Conservation (phyloP, 176 grass and related monocot species). For the barley (Hordeum vulgare) region MorexV3_pseudomolecules_assembly NC_058523.1:439413823-439414322, state of each 20-base stretch:
- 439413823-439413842: conserved; percentile 50
- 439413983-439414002: conserved; percentile 24
- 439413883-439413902: conserved; percentile 46
- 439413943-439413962: conserved; percentile 53
- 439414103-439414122: conserved; percentile 9
- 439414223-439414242: background rate
- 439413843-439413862: conserved; percentile 31
- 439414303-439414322: background rate
- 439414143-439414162: conserved; percentile 10
- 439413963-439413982: conserved; percentile 44
- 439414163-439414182: conserved; percentile 57
- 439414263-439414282: background rate
- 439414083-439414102: background rate
- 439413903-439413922: conserved; percentile 41
- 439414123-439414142: conserved; percentile 6
- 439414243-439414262: conserved; percentile 13
- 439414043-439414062: conserved; percentile 2
- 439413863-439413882: conserved; percentile 50
- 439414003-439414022: background rate
- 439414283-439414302: background rate
- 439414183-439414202: conserved; percentile 91
- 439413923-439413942: conserved; percentile 56
- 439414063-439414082: conserved; percentile 21
- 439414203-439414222: conserved; percentile 49
- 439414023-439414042: background rate